Evolutionary conservation across 202 grass and related monocot genomes (phyloP).

Genomic region (Zoysia matrella): DNA sequence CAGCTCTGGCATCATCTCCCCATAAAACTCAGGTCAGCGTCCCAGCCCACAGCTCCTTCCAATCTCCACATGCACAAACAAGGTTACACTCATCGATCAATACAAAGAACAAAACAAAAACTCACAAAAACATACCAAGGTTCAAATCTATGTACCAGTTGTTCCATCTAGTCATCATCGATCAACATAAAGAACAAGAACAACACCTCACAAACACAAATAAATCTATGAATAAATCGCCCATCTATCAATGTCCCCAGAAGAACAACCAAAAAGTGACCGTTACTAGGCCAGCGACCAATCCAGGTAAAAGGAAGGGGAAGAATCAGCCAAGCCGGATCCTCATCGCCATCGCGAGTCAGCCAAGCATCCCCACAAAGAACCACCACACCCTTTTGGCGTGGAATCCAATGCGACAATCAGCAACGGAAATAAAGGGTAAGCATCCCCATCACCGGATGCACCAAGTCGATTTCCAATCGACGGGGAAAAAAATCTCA

Average conservation of each 20-base stretch:
- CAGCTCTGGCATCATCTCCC: too few relatives aligned
- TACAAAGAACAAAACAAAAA: constrained; percentile 17
- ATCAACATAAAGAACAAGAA: not conserved
- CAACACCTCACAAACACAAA: not conserved
- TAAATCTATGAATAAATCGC: not conserved
- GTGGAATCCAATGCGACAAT: constrained; percentile 51
- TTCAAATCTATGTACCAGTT: not conserved
- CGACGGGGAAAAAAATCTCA: constrained; percentile 19
- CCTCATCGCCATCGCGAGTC: constrained; percentile 40
- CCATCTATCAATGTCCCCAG: constrained; percentile 1
- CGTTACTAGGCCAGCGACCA: not conserved
- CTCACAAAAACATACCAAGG: not conserved
- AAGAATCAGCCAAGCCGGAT: constrained; percentile 40
- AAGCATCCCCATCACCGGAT: constrained; percentile 52
- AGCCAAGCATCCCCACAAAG: not conserved
- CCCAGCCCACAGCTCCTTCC: too few relatives aligned
- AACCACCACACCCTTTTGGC: constrained; percentile 41
- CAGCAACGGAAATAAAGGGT: constrained; percentile 31
- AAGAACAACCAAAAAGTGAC: not conserved
- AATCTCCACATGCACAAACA: not conserved
- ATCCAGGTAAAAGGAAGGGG: constrained; percentile 20
- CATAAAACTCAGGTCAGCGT: too few relatives aligned
- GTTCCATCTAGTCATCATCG: constrained; percentile 13
- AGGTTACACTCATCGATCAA: constrained; percentile 38
- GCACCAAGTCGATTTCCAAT: not conserved